Percentiles rank a stretch among this genome's conserved stretches.
These are phyloP conservation scores for Sugiyamaella novakii DNA, from an alignment of 1,139 yeast genomes.

Conservation along the genomic window DNA sequence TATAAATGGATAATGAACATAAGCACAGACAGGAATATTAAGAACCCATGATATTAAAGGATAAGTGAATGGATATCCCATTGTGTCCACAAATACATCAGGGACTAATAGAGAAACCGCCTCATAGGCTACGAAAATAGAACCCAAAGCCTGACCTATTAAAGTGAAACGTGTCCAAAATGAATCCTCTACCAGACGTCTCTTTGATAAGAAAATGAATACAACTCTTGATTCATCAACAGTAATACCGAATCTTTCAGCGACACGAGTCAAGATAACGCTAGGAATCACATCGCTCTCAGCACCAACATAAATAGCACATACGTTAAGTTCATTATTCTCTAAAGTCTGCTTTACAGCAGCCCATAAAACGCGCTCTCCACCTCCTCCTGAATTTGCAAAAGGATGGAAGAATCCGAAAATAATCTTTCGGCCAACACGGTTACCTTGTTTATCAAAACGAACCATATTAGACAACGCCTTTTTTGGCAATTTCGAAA, in stretches of 20 bases:
- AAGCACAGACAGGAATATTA: constrained; percentile 75
- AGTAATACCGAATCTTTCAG: constrained; percentile 64
- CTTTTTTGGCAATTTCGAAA: constrained; percentile 30
- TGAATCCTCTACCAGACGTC: constrained; percentile 65
- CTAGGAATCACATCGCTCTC: constrained; percentile 45
- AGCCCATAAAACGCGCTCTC: constrained; percentile 95
- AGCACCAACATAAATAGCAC: constrained; percentile 77
- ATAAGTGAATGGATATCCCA: constrained; percentile 89
- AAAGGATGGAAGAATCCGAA: constrained; percentile 95
- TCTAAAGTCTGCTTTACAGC: constrained; percentile 75
- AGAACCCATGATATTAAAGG: constrained; percentile 58
- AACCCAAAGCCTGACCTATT: constrained; percentile 85
- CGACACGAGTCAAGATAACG: constrained; percentile 59
- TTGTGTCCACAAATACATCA: constrained; percentile 91
- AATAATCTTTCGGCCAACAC: constrained; percentile 46
- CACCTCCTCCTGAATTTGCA: constrained; percentile 97
- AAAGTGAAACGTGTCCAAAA: constrained; percentile 83
- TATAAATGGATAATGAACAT: constrained; percentile 91
- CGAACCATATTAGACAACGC: constrained; percentile 22
- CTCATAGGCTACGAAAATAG: constrained; percentile 65
- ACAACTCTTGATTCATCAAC: constrained; percentile 59
- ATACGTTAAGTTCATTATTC: constrained; percentile 56
- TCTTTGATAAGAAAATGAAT: constrained; percentile 66
- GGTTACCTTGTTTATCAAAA: constrained; percentile 28
- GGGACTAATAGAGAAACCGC: constrained; percentile 73